These are phyloP conservation scores for Hymenoscyphus repandus DNA, from an alignment of 2,329 filamentous ascomycete species.

Conservation along the genomic window DNA sequence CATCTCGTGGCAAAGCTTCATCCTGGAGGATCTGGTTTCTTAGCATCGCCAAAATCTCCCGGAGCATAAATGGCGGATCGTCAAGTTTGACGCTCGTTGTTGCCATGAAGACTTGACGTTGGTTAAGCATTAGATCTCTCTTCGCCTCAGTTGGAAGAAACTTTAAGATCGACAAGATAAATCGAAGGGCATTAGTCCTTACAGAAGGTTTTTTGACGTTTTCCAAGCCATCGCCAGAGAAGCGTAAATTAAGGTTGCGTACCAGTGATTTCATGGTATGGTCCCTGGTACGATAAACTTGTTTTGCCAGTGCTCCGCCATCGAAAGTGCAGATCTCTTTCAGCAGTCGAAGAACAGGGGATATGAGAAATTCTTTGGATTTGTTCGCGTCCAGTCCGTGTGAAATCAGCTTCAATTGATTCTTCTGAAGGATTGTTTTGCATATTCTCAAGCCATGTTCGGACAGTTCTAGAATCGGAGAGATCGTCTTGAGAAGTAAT, in stretches of 20 bases:
- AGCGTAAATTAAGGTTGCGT: slow-evolving; percentile 71
- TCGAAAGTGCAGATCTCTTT: slow-evolving; percentile 83
- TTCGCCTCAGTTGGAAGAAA: slow-evolving; percentile 74
- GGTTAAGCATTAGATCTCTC: slow-evolving; percentile 68
- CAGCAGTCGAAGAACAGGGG: slow-evolving; percentile 78
- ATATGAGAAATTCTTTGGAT: slow-evolving; percentile 81
- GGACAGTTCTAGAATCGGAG: slow-evolving; percentile 66
- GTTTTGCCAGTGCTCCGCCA: slow-evolving; percentile 72
- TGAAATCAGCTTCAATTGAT: slow-evolving; percentile 74
- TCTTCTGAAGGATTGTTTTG: slow-evolving; percentile 73
- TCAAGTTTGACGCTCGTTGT: slow-evolving; percentile 73
- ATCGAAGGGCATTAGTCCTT: slow-evolving; percentile 75
- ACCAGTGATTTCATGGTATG: slow-evolving; percentile 76
- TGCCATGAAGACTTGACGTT: slow-evolving; percentile 61
- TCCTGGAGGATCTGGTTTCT: slow-evolving; percentile 71
- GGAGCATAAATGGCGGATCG: slow-evolving; percentile 69
- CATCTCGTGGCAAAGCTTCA: slow-evolving; percentile 62
- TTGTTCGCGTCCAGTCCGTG: slow-evolving; percentile 75
- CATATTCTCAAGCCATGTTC: slow-evolving; percentile 73
- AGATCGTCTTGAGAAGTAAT: slow-evolving; percentile 73
- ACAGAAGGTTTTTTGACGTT: slow-evolving; percentile 70
- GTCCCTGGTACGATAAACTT: slow-evolving; percentile 72
- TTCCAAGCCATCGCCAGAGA: slow-evolving; percentile 53
- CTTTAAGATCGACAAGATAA: slow-evolving; percentile 73
- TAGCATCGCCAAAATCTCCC: slow-evolving; percentile 68